phyloP scores from a whole-genome alignment of 352 stramenopile species.

The Vaucheria bursata region DNA sequence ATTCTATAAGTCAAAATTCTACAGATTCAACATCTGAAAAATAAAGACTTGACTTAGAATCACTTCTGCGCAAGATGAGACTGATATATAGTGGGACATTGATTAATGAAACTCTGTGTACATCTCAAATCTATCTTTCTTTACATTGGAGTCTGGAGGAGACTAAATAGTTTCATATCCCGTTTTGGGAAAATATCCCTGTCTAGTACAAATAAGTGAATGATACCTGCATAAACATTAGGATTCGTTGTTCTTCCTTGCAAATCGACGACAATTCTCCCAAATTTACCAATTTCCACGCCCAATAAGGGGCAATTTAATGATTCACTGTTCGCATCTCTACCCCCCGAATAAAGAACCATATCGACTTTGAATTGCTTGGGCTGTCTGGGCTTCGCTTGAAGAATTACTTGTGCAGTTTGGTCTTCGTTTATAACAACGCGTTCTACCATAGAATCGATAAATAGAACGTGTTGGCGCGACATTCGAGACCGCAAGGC shows the following conservation, averaged over 20 bases:
- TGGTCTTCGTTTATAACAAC: constrained; percentile 41
- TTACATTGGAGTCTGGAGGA: too few species aligned
- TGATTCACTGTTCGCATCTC: constrained; percentile 46
- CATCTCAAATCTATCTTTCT: too few species aligned
- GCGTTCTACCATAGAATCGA: constrained; percentile 24
- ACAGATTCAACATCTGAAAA: too few species aligned
- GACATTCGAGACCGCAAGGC: constrained; percentile 31
- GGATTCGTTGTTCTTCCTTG: neutral
- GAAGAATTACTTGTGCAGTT: constrained; percentile 26
- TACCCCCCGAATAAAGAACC: constrained; percentile 42
- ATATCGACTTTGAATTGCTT: constrained; percentile 35
- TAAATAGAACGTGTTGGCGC: constrained; percentile 36
- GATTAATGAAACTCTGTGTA: too few species aligned
- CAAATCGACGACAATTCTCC: constrained; percentile 29
- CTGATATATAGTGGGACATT: too few species aligned
- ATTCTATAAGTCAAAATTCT: too few species aligned
- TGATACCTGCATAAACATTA: neutral
- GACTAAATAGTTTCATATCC: too few species aligned
- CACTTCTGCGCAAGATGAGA: too few species aligned
- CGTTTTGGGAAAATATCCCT: too few species aligned
- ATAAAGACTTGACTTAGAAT: too few species aligned
- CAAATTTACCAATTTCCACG: constrained; percentile 43
- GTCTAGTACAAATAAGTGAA: neutral
- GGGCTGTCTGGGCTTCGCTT: constrained; percentile 20
- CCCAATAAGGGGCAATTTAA: constrained; percentile 32